phyloP scores from a whole-genome alignment of 768 basidiomycete genomes.

The Hirschioporus abietinus region DNA sequence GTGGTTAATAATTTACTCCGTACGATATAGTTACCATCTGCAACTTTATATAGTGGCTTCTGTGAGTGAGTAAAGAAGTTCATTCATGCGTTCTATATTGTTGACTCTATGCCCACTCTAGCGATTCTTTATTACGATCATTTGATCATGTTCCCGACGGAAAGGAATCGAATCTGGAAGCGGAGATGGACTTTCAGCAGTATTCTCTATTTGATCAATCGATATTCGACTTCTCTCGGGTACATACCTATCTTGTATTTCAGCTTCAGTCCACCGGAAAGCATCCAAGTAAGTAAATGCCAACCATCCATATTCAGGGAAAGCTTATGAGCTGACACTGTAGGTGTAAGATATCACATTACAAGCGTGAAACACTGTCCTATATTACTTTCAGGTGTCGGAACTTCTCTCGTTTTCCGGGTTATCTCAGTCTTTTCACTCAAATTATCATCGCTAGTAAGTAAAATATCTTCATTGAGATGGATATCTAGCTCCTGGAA shows the following conservation, averaged over 20 bases:
- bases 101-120: neutral
- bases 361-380: neutral
- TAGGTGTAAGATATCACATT: neutral
- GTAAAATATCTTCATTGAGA: neutral
- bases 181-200: neutral
- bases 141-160: conserved; percentile 2
- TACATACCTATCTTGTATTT: neutral
- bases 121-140: conserved; percentile 4
- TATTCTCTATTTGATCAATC: neutral
- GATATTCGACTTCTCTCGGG: neutral
- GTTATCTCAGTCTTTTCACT: neutral
- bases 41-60: neutral
- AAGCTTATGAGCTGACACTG: neutral
- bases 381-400: neutral
- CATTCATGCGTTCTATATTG: neutral
- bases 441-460: neutral
- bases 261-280: neutral
- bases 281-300: neutral
- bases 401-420: neutral
- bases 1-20: neutral
- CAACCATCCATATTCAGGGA: neutral
- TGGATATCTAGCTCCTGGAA: neutral
- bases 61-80: neutral
- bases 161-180: neutral
- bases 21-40: neutral